Percentiles rank a stretch among this genome's conserved stretches.
Conservation (phyloP, 2,329 filamentous ascomycete genomes). For the Xylariales sp. region DNA sequence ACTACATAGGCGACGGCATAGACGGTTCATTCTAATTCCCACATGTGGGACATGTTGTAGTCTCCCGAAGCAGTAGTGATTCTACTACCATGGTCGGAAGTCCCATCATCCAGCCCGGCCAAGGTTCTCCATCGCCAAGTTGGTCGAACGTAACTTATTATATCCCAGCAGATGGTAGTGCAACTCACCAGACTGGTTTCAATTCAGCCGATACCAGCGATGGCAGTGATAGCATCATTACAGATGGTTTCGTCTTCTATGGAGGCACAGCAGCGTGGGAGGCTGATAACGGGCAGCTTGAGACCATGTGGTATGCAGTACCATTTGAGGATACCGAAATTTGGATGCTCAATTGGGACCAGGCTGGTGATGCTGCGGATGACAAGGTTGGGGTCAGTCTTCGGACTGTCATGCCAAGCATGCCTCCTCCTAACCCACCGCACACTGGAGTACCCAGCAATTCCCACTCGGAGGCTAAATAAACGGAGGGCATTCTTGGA, state of each 20-base stretch:
- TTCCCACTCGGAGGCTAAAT: too few species aligned
- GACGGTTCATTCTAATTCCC: too few species aligned
- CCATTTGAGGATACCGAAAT: conserved; percentile 12
- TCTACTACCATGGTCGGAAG: conserved; percentile 13
- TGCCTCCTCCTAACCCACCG: neutral
- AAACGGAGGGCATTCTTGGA: too few species aligned
- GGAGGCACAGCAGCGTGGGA: conserved; percentile 15
- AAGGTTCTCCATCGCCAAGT: conserved; percentile 7
- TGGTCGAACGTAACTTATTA: conserved; percentile 21
- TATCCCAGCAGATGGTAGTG: conserved; percentile 13
- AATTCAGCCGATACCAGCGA: conserved; percentile 4
- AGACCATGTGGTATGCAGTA: conserved; percentile 17
- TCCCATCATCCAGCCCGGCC: conserved; percentile 11
- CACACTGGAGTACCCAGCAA: too few species aligned
- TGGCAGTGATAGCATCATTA: conserved; percentile 7
- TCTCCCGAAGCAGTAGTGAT: conserved; percentile 8
- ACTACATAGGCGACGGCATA: too few species aligned
- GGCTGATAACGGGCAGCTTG: conserved; percentile 10
- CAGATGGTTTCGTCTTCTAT: conserved; percentile 21
- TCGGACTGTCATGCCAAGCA: neutral
- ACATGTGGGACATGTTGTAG: too few species aligned
- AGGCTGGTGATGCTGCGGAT: conserved; percentile 8
- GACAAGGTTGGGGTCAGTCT: conserved; percentile 14
- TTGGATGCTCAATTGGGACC: conserved; percentile 20
- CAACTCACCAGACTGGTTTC: conserved; percentile 16